Base-by-base conservation (phyloP, 495 filamentous ascomycete species). In the Xanthoparmelia taractica region DNA sequence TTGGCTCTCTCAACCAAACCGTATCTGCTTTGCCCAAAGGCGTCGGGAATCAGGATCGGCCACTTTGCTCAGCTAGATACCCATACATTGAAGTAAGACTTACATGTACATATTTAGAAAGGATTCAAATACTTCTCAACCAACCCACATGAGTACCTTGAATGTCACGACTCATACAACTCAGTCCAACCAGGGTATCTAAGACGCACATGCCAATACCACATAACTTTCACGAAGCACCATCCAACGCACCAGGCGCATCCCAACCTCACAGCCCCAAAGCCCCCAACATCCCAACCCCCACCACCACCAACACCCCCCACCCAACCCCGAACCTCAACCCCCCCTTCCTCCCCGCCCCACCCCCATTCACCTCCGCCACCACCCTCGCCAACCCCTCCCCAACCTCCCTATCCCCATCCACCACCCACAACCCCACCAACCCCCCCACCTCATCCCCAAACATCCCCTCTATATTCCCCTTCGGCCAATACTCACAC, bases 401-500 rank as follows among this genome's bases (percentile, higher is more conserved):
- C 18, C 20, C 50, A 38, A 31, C 59, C 8, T 38, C 29, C 27
- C 63, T 58, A 27, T 38, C 40, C 11, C 56, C 58, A 1, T 29
- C 34, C 29, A 4, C 62, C 34, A 31, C 7, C 27, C 15, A 59
- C 27, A n/a, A 47, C 15, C n/a, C 20, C 36, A 60, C 58, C 38
- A 48, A 47, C 58, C 37, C 65, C 50, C 59, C 60, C 7, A 89
- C 86, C 70, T 86, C 77, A 12, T 74, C 66, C 34, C 48, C 67
- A 68, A 85, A 84, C 57, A 78, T 64, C 0, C 87, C 89, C 2
- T 80, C 70, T 0, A 93, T 79, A 72, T 96, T 95, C 25, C 91
- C 91, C 2, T 77, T 69, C 5, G 87, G 89, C 66, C 72, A 82
- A 73, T 94, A 96, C 76, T 92, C 88, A 73, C 91, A 96, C 20